Conservation (phyloP, 495 filamentous ascomycete species). For the Arthonia radiata region DNA sequence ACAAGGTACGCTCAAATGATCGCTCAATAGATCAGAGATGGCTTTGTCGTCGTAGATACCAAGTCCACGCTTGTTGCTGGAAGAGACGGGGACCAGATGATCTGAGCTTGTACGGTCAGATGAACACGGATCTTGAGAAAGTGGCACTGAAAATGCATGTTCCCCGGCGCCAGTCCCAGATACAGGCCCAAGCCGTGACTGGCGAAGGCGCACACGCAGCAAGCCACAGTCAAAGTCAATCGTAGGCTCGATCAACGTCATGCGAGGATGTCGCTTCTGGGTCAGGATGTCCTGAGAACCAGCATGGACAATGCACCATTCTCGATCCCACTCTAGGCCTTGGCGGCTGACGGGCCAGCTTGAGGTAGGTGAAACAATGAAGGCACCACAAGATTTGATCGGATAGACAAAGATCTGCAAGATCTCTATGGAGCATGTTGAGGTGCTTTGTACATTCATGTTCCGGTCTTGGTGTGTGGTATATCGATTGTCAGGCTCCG, state of each 20-base stretch:
- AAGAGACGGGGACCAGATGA: too few species aligned
- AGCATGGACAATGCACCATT: slow-evolving; percentile 79
- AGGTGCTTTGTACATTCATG: too few species aligned
- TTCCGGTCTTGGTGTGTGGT: too few species aligned
- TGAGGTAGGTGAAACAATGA: slow-evolving; percentile 33
- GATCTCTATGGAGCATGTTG: too few species aligned
- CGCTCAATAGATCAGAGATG: slow-evolving; percentile 50
- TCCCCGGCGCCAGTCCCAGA: slow-evolving; percentile 3
- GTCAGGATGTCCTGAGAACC: slow-evolving; percentile 53
- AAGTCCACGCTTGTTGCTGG: too few species aligned
- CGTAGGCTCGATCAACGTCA: slow-evolving; percentile 51
- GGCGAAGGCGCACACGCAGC: slow-evolving; percentile 21
- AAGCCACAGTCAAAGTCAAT: slow-evolving; percentile 38
- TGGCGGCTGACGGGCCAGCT: slow-evolving; percentile 53
- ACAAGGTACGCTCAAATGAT: slow-evolving; percentile 48
- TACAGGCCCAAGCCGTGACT: slow-evolving; percentile 7
- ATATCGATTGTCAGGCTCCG: too few species aligned
- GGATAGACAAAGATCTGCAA: too few species aligned
- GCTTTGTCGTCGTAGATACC: slow-evolving; percentile 37
- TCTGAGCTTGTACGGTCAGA: too few species aligned
- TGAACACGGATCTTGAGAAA: slow-evolving; percentile 39
- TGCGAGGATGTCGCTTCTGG: slow-evolving; percentile 60
- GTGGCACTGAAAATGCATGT: slow-evolving; percentile 31
- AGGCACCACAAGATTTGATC: slow-evolving; percentile 73
- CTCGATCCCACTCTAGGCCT: slow-evolving; percentile 74